phyloP scores from a whole-genome alignment of 495 filamentous ascomycete species.

The Tuber indicum region DNA sequence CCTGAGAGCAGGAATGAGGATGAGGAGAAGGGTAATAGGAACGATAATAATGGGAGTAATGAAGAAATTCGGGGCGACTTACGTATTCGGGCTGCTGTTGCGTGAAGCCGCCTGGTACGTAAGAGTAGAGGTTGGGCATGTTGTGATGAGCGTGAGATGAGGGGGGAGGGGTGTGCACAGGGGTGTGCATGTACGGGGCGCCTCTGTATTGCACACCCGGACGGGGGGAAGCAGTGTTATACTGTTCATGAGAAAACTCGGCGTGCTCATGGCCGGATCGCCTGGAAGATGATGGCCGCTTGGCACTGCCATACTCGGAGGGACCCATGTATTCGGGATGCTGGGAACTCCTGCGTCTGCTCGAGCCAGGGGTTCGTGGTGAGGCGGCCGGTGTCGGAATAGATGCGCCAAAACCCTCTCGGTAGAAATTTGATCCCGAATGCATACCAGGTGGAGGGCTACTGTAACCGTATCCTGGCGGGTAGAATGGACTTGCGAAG shows the following conservation, averaged over 20 bases:
- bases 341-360: conserved; percentile 31
- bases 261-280: conserved; percentile 33
- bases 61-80: conserved; percentile 32
- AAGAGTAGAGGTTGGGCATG: conserved; percentile 40
- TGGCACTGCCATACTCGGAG: conserved; percentile 34
- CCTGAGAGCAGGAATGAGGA: conserved; percentile 9
- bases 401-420: conserved; percentile 36
- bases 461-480: conserved; percentile 38
- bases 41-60: conserved; percentile 18
- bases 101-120: conserved; percentile 41
- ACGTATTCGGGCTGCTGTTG: conserved; percentile 41
- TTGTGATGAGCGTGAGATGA: conserved; percentile 37
- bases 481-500: conserved; percentile 38
- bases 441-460: conserved; percentile 38
- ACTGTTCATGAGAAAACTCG: conserved; percentile 36
- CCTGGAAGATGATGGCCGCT: conserved; percentile 40
- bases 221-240: conserved; percentile 36
- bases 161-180: conserved; percentile 41
- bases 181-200: conserved; percentile 36
- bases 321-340: conserved; percentile 31
- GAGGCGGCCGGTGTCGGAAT: conserved; percentile 41
- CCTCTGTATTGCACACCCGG: conserved; percentile 34
- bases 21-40: conserved; percentile 12
- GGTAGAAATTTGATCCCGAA: conserved; percentile 31
- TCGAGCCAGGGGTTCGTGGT: conserved; percentile 39